A percentile compares a stretch with the other conserved stretches of the same genome.
phyloP scores from a whole-genome alignment of 768 basidiomycete species.

The Podaxis sp. region DNA sequence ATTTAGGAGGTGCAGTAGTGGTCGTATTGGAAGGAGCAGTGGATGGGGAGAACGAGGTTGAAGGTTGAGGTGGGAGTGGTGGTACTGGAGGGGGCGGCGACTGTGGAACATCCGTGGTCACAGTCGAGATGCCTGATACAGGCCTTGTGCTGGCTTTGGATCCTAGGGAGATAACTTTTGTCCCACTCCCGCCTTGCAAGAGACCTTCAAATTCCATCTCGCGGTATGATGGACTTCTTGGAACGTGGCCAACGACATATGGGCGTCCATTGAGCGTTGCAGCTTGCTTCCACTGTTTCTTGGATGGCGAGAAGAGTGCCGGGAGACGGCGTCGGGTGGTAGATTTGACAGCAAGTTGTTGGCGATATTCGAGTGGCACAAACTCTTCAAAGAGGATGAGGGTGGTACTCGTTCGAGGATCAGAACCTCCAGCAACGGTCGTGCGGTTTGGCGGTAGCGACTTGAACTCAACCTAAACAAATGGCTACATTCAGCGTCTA shows the following conservation, averaged over 20 bases:
- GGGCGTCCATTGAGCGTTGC: constrained; percentile 78
- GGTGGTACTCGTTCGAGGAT: constrained; percentile 71
- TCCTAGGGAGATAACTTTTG: constrained; percentile 41
- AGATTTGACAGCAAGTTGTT: constrained; percentile 61
- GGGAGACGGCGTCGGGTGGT: constrained; percentile 61
- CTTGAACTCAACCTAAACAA: constrained; percentile 79
- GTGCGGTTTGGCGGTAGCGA: constrained; percentile 51
- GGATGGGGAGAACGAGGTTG: not conserved
- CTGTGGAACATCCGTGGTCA: constrained; percentile 13
- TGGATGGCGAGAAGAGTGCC: constrained; percentile 59
- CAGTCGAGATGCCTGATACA: constrained; percentile 16
- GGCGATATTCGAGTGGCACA: constrained; percentile 84
- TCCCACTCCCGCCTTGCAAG: constrained; percentile 50
- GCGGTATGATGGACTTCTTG: constrained; percentile 45
- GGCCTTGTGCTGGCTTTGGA: constrained; percentile 25
- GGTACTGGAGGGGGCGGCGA: constrained; percentile 19
- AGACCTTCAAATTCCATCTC: constrained; percentile 83
- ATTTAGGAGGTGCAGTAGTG: not conserved
- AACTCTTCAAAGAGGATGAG: constrained; percentile 92
- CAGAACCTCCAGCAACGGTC: constrained; percentile 36
- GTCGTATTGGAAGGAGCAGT: not conserved
- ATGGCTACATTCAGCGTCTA: not conserved
- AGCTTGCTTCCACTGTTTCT: constrained; percentile 78
- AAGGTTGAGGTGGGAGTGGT: constrained; percentile 20
- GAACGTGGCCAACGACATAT: constrained; percentile 64